Conservation (phyloP, 495 filamentous ascomycete species). For the Alectoria sarmentosa region DNA sequence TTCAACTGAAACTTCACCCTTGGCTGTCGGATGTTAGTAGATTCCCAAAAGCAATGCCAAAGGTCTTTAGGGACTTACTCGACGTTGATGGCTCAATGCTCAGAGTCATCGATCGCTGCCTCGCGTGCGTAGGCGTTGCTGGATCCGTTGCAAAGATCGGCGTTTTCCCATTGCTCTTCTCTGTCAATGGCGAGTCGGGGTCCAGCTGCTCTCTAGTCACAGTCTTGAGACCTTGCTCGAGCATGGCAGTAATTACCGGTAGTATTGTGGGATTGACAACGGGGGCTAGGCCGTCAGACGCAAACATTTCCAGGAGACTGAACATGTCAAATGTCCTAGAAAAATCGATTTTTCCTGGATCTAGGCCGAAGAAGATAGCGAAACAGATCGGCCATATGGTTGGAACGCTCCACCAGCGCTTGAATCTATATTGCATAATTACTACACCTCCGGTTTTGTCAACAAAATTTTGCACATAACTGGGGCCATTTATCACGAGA, state of each 20-base stretch:
- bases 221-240: constrained; percentile 70
- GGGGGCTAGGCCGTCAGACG: constrained; percentile 43
- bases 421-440: constrained; percentile 73
- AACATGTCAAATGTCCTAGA: constrained; percentile 65
- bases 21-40: constrained; percentile 5
- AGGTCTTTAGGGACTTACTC: constrained; percentile 16
- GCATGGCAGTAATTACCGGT: constrained; percentile 76
- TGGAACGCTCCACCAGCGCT: constrained; percentile 82
- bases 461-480: constrained; percentile 77
- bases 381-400: constrained; percentile 86
- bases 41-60: background rate
- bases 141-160: constrained; percentile 37
- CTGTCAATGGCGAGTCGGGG: constrained; percentile 43
- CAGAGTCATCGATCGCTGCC: constrained; percentile 50
- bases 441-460: constrained; percentile 79
- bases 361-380: constrained; percentile 76
- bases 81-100: constrained; percentile 20
- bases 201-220: constrained; percentile 56
- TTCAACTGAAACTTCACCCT: background rate
- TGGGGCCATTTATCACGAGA: constrained; percentile 66
- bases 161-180: constrained; percentile 20
- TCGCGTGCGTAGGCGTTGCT: constrained; percentile 52
- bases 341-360: constrained; percentile 68
- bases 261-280: constrained; percentile 74
- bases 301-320: constrained; percentile 64